phyloP scores from a whole-genome alignment of 1,284 basidiomycete genomes.

The Puccinia triticina region DNA sequence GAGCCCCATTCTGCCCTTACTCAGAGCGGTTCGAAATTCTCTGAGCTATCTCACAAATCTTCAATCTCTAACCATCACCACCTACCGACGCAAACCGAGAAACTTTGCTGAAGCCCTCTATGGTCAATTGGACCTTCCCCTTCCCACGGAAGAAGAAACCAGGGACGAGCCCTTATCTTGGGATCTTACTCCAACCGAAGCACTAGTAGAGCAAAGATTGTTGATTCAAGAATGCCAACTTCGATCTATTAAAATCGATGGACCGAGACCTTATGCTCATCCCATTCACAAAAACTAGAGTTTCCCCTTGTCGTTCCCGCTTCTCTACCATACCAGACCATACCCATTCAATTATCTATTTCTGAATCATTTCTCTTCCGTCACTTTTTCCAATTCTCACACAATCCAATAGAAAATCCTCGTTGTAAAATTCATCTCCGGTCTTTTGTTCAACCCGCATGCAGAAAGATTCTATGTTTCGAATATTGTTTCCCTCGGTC shows the following conservation, averaged over 20 bases:
- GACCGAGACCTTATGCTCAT: slow-evolving; percentile 3
- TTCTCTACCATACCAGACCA: background rate
- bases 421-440: no score
- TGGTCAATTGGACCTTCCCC: background rate
- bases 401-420: no score
- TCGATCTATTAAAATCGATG: slow-evolving; percentile 22
- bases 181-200: slow-evolving; percentile 12
- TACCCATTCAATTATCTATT: background rate
- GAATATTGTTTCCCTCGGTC: no score
- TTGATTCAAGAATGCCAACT: slow-evolving; percentile 4
- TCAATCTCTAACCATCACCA: slow-evolving; percentile 25
- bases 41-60: background rate
- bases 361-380: background rate
- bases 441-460: no score
- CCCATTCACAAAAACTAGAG: background rate
- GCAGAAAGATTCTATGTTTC: no score
- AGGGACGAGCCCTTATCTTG: slow-evolving; percentile 15
- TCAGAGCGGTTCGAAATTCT: slow-evolving; percentile 8
- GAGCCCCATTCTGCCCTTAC: background rate
- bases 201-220: background rate
- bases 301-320: background rate
- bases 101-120: slow-evolving; percentile 15
- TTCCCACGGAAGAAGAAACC: background rate
- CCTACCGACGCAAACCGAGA: slow-evolving; percentile 6
- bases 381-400: no score